Base-by-base conservation (phyloP, 2,329 filamentous ascomycete genomes). In the Cladosporium oxysporum region DNA sequence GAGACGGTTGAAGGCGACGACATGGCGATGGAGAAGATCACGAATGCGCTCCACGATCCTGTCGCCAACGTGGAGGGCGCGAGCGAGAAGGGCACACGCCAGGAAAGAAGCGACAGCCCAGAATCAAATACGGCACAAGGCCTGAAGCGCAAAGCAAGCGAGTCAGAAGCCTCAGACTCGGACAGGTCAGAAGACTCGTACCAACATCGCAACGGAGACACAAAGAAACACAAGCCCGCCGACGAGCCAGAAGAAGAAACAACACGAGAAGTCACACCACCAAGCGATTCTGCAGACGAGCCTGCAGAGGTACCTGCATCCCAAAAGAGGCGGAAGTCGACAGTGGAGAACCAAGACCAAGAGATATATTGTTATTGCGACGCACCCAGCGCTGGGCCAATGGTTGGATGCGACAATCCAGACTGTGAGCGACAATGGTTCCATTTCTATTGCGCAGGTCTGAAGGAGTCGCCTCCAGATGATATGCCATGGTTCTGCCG, bases 391-490 rank as follows among this genome's bases (percentile, higher is more conserved):
- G 55, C 63, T 5, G 72, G 74, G 14, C 62, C 63, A 73, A 94
- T 94, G 91, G 89, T 94, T 69, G 91, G 90, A 28, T 94, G 91
- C 79, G 91, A 94, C 81, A 92, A 92, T 74, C 55, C 66, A 80
- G 80, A 90, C 78, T 94, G 91, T 79, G 87, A 90, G 70, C 86
- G 87, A 41, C 90, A 93, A 76, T 94, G 91, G 91, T 94, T 93
- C 76, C 91, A 94, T 76, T 84, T 93, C 47, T 87, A 88, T 68
- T 94, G 91, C 72, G 88, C 93, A 3, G 88, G 84, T 4, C 80
- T 94, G 21, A 81, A 83, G 8, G 83, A 87, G 31, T 87, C 90
- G 60, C 90, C 90, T 4, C 29, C 50, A 10, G 63, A 67, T 21
- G 67, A 67, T 6, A 66, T 70, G 65, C 64, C 71, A 21, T 75